These are phyloP conservation scores for Thermomyces lanuginosus DNA, from an alignment of 2,329 filamentous ascomycete species.

Conservation along the genomic window DNA sequence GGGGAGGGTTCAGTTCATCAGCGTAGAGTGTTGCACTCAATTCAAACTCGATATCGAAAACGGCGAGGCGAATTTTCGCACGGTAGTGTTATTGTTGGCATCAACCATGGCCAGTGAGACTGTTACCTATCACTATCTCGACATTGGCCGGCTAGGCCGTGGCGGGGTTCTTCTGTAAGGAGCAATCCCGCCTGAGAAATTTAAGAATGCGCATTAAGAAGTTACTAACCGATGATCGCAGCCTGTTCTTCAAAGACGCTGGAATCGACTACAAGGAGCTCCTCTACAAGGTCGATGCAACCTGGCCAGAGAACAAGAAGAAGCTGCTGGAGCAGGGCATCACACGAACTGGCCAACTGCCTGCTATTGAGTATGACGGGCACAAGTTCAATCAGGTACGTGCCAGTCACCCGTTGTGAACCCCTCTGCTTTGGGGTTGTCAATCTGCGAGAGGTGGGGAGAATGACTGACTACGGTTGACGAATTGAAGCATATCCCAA, in stretches of 20 bases:
- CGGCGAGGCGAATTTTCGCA: too few relatives aligned
- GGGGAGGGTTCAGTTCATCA: too few relatives aligned
- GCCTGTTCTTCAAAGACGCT: conserved; percentile 3
- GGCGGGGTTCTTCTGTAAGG: conserved; percentile 2
- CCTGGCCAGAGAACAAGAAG: conserved; percentile 1
- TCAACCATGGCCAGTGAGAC: too few relatives aligned
- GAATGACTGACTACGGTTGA: too few relatives aligned
- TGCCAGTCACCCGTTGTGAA: too few relatives aligned
- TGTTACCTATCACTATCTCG: conserved; percentile 3
- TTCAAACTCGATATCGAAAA: too few relatives aligned
- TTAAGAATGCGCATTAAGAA: too few relatives aligned
- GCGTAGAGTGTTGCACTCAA: too few relatives aligned
- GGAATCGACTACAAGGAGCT: conserved; percentile 1
- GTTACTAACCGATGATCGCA: too few relatives aligned
- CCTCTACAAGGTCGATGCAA: conserved; percentile 1
- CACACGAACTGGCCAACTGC: conserved; percentile 1
- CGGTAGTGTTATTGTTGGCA: too few relatives aligned
- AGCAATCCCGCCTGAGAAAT: background rate
- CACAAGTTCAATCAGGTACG: conserved; percentile 2
- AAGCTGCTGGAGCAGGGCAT: conserved; percentile 1
- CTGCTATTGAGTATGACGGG: conserved; percentile 2
- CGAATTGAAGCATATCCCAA: conserved; percentile 2
- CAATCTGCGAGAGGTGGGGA: too few relatives aligned
- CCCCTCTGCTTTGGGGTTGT: too few relatives aligned
- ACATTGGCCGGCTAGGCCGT: conserved; percentile 2